Evolutionary conservation across 2,329 filamentous ascomycete species (phyloP), one percentile per base, ranked within the genome.

Genomic region (Chaetomiaceae sp.): DNA sequence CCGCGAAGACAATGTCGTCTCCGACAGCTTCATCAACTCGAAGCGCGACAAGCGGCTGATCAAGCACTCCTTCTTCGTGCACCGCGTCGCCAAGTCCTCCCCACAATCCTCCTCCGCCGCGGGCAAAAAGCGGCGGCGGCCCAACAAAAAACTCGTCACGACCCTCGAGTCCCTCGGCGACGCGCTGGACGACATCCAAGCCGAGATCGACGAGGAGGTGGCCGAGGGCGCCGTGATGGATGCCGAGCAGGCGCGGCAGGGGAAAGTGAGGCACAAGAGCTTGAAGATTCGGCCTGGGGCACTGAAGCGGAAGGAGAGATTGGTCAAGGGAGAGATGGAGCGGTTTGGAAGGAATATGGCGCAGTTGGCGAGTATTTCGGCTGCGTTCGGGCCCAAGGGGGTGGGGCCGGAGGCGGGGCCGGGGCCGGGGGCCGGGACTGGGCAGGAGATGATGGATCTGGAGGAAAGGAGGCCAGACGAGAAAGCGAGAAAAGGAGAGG

Each of bases 1-100:
- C 67, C 79, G 77, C 48, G 65, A 72, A 44, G 71, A 77, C 61
- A 76, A 79, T 60, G 66, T 72, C 43, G 75, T 78, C 13, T 69
- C 74, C 41, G 78, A 83, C 66, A 58, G 67, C 55, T 91, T 92
- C 70, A 74, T 83, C 56, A 79, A 83, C 50, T 84, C 79, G 58
- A 97, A 96, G 71, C 85, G 81, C 66, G 89, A 95, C 74, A 95
- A 92, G 74, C 87, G 86, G 21, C 74, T 78, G 30, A 89, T 95
- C 63, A 91, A 90, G 66, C 89, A 89, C 75, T 86, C 87, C 0
- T 73, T 84, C 13, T 90, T 97, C 59, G 75, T 95, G 25, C 85
- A 83, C 18, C 87, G 85, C 58, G 87, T 96, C 63, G 75, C 84
- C 60, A 89, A 90, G 60, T 71, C 76, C 6, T 66, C 63, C 13